Percentiles rank a stretch among this genome's conserved stretches.
phyloP scores from a whole-genome alignment of 257 asterid genomes.

The Ocimum tenuiflorum region DNA sequence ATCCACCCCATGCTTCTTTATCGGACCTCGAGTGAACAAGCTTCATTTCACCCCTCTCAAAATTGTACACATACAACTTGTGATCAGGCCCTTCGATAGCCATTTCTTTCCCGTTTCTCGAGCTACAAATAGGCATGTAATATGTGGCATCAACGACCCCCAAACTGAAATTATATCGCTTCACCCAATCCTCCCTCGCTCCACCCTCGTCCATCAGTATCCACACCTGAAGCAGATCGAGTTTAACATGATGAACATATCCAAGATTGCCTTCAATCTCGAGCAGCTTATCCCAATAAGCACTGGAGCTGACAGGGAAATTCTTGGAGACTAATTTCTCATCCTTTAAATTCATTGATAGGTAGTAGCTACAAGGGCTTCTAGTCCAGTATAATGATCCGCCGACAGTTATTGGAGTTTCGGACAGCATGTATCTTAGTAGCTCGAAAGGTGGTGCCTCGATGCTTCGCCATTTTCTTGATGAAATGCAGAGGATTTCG shows the following conservation, averaged over 20 bases:
- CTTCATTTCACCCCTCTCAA: conserved; percentile 21
- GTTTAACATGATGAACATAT: conserved; percentile 18
- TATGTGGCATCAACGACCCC: not conserved
- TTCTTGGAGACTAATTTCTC: conserved; percentile 21
- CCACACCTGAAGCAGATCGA: conserved; percentile 29
- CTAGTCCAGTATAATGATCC: conserved; percentile 30
- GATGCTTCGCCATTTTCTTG: conserved; percentile 29
- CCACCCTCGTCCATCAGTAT: conserved; percentile 6
- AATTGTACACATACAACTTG: conserved; percentile 15
- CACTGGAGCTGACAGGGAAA: conserved; percentile 16
- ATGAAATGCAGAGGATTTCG: conserved; percentile 21
- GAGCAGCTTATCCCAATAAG: conserved; percentile 12
- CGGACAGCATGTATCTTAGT: not conserved
- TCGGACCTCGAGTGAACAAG: conserved; percentile 11
- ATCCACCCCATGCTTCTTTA: not conserved
- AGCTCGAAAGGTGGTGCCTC: conserved; percentile 23
- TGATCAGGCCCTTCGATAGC: conserved; percentile 8
- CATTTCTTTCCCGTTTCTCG: conserved; percentile 20
- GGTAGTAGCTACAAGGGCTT: not conserved
- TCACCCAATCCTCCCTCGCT: conserved; percentile 23
- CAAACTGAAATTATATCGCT: conserved; percentile 21
- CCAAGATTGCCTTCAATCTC: conserved; percentile 31
- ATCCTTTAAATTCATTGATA: conserved; percentile 17
- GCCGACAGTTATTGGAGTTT: conserved; percentile 13
- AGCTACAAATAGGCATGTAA: conserved; percentile 24